Conservation (phyloP, 306 rosid species). For the Abrus precatorius region DNA sequence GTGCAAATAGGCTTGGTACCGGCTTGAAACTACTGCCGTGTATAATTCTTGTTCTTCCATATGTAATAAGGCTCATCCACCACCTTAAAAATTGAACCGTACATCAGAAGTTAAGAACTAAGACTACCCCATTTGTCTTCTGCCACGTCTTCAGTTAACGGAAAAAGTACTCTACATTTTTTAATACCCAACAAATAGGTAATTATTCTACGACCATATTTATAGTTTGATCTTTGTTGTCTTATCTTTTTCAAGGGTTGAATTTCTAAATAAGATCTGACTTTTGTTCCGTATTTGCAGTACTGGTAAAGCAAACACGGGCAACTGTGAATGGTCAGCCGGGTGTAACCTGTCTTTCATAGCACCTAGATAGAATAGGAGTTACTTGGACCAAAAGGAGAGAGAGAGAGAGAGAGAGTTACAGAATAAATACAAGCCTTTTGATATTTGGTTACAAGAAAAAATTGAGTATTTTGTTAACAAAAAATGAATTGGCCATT, state of each 20-base stretch:
- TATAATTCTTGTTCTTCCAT: background rate
- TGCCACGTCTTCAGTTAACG: background rate
- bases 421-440: slow-evolving; percentile 11
- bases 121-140: background rate
- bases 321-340: background rate
- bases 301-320: background rate
- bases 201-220: background rate
- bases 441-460: slow-evolving; percentile 4
- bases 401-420: background rate
- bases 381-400: background rate
- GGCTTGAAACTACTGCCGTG: background rate
- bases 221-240: background rate
- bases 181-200: background rate
- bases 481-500: slow-evolving; percentile 28
- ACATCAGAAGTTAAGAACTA: background rate
- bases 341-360: background rate
- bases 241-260: background rate
- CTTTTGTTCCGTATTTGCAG: background rate
- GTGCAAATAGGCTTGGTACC: background rate
- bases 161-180: background rate
- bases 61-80: background rate
- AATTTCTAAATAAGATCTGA: background rate
- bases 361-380: background rate
- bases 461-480: slow-evolving; percentile 16
- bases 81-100: background rate